Evolutionary conservation across 495 filamentous ascomycete species (phyloP), one percentile per base, ranked within the genome.

Genomic region (Penicillium nucicola): DNA sequence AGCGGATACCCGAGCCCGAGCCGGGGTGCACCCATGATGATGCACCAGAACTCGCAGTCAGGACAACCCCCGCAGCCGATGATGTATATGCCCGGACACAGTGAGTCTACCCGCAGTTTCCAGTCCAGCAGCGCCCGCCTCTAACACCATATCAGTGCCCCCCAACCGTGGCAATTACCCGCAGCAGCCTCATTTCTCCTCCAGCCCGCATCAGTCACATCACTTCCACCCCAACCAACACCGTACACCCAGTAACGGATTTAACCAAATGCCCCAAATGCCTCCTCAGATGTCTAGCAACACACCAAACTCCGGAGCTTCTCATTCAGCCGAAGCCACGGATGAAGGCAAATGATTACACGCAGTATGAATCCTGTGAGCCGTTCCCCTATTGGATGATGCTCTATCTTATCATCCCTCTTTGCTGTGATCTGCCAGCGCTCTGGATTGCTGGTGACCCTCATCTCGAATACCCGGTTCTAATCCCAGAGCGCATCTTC

Each of bases 1-100:
- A 92, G 84, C 59, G 88, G 88, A 14, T 96, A 86, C 67, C 87
- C 88, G n/a, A 92, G 88, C 60, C 89, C 89, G 1, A 83, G 88
- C 43, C 79, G 88, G 15, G 81, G 80, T 20, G 81, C 87, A 1
- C 89, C 88, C 2, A 85, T 92, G 72, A 92, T 92, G 88, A 88
- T 89, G 81, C 86, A 89, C 59, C 78, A 83, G 65, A 85, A 85
- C 42, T 90, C 87, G 17, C 87, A 89, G 54, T 84, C 86, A 53
- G 86, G 86, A 13, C 86, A 90, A 54, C 70, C 73, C 38, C 70
- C 76, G 5, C 77, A 75, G 50, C 65, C 66, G 45, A 74, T 78
- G 42, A 80, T 88, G 62, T 88, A 80, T 43, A 85, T 88, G 82
- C 87, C 84, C 59, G 83, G 71, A 45, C 84, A 85, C 64, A 83